Conservation (phyloP, 768 basidiomycete species). For the Solioccasus polychromus region DNA sequence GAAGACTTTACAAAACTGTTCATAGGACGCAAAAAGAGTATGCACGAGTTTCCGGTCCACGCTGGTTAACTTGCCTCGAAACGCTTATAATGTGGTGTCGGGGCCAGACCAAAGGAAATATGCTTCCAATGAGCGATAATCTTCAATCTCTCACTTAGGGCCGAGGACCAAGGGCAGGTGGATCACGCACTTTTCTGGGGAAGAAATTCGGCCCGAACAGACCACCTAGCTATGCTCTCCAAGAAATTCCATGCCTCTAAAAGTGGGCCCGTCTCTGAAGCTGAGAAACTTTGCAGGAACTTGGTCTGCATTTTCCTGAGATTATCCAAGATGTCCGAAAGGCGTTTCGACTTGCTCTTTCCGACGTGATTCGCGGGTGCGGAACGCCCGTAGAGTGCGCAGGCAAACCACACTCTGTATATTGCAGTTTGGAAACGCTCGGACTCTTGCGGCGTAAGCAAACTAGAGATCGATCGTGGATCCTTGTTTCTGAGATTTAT, state of each 20-base stretch:
- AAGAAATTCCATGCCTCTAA: conserved; percentile 11
- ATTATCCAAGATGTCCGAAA: neutral
- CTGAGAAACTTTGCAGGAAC: conserved; percentile 8
- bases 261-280: neutral
- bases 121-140: neutral
- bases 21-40: conserved; percentile 2
- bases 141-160: neutral
- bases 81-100: conserved; percentile 5
- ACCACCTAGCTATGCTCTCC: conserved; percentile 9
- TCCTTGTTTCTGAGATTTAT: conserved; percentile 35
- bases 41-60: conserved; percentile 10
- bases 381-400: conserved; percentile 10
- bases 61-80: conserved; percentile 5
- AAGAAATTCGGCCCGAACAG: conserved; percentile 6
- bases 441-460: conserved; percentile 33
- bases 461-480: conserved; percentile 29
- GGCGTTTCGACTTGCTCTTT: conserved; percentile 11
- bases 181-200: conserved; percentile 7
- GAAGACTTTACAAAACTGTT: conserved; percentile 10
- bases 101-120: conserved; percentile 18
- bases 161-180: neutral
- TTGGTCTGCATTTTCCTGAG: conserved; percentile 1
- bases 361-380: conserved; percentile 9
- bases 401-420: conserved; percentile 28
- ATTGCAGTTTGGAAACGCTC: conserved; percentile 27